Percentiles rank a stretch among this genome's conserved stretches.
Evolutionary conservation across 352 stramenopile genomes (phyloP).

Genomic region (Phytophthora pisi): DNA sequence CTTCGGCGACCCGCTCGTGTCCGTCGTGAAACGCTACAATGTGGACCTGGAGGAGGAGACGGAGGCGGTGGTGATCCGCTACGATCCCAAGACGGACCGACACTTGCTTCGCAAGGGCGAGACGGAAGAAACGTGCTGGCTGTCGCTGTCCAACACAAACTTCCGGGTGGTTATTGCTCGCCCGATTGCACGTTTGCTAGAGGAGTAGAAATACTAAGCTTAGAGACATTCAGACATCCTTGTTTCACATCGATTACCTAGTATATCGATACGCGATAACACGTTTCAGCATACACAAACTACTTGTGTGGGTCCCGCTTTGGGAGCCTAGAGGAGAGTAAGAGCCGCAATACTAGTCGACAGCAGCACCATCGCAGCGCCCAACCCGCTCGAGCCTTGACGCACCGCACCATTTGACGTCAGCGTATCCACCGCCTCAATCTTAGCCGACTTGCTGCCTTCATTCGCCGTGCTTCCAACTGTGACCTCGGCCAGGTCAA

Average conservation of each 20-base stretch:
- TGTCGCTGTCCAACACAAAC: conserved; percentile 56
- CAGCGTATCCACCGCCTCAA: conserved; percentile 16
- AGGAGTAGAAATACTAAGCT: conserved; percentile 6
- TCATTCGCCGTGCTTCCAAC: conserved; percentile 10
- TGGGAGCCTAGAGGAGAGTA: conserved; percentile 1
- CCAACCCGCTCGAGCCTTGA: not conserved
- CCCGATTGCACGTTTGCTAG: conserved; percentile 36
- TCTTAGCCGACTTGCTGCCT: not conserved
- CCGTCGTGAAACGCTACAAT: conserved; percentile 42
- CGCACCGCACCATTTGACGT: conserved; percentile 3
- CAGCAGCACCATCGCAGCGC: not conserved
- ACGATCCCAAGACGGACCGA: conserved; percentile 48
- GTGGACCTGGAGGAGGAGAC: conserved; percentile 50
- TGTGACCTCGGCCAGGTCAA: conserved; percentile 3
- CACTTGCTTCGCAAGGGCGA: conserved; percentile 52
- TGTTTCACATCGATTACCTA: not conserved
- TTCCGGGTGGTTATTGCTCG: conserved; percentile 48
- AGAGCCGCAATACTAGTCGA: not conserved
- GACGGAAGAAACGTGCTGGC: conserved; percentile 49
- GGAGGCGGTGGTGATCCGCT: conserved; percentile 55
- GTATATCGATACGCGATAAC: conserved; percentile 2
- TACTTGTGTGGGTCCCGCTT: not conserved
- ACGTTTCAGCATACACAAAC: conserved; percentile 19
- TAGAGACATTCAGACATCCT: not conserved
- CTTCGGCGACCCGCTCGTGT: conserved; percentile 46